Percentiles rank a stretch among this genome's conserved stretches.
Evolutionary conservation across 257 asterid genomes (phyloP).

Genomic region (Penstemon davidsonii): DNA sequence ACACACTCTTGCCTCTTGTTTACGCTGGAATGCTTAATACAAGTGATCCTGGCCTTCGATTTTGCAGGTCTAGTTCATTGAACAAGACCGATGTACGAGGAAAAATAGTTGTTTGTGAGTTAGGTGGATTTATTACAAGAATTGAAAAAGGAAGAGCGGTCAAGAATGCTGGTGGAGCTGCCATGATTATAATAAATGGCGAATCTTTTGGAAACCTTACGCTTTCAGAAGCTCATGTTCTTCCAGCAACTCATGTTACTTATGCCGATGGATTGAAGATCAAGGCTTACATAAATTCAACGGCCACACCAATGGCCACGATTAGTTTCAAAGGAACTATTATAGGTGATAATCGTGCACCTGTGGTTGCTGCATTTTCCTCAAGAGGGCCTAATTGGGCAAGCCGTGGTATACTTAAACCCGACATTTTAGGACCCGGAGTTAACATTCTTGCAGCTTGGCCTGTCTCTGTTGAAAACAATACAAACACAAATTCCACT

Average conservation of each 20-base stretch:
- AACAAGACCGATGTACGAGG: constrained; percentile 15
- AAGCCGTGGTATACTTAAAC: constrained; percentile 33
- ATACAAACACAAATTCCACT: constrained; percentile 24
- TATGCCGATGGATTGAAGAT: constrained; percentile 20
- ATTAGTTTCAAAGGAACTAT: constrained; percentile 18
- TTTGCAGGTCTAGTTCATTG: constrained; percentile 27
- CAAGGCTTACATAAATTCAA: constrained; percentile 22
- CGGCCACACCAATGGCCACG: constrained; percentile 17
- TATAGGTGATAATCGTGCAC: constrained; percentile 25
- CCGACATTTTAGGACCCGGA: constrained; percentile 33
- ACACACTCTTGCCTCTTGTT: constrained; percentile 31
- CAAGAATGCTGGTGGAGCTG: constrained; percentile 28
- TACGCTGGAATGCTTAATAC: constrained; percentile 27
- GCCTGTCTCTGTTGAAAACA: constrained; percentile 38
- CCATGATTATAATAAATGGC: constrained; percentile 28
- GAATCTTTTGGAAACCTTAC: not conserved
- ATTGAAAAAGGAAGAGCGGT: constrained; percentile 21
- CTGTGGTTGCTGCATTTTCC: constrained; percentile 32
- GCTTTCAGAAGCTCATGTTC: not conserved
- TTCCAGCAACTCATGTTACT: constrained; percentile 22
- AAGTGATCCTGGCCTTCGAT: constrained; percentile 18
- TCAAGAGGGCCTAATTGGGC: constrained; percentile 25
- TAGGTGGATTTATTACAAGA: not conserved
- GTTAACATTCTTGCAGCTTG: constrained; percentile 41
- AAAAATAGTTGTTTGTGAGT: constrained; percentile 28